Percentiles rank a stretch among this genome's conserved stretches.
Conservation (phyloP, 495 filamentous ascomycete genomes). For the Talaromyces ruber region DNA sequence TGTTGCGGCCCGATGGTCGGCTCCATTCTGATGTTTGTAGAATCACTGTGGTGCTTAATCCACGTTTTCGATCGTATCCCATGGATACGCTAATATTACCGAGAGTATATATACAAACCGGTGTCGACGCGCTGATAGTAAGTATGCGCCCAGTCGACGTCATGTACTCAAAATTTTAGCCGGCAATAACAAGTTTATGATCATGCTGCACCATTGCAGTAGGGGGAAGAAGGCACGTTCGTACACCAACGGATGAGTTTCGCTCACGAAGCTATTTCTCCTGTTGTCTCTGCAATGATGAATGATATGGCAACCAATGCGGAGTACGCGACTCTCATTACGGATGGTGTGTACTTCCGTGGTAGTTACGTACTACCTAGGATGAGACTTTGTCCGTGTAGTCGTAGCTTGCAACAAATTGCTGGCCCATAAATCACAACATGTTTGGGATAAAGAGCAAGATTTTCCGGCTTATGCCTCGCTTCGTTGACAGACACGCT, state of each 20-base stretch:
- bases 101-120: background rate
- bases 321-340: background rate
- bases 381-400: background rate
- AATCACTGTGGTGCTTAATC: background rate
- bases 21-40: constrained; percentile 2
- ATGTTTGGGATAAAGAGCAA: background rate
- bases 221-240: background rate
- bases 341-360: background rate
- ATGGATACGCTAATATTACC: background rate
- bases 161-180: background rate
- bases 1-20: constrained; percentile 9
- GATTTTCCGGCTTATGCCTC: background rate
- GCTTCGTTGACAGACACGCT: background rate
- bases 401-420: background rate
- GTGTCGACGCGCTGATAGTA: background rate
- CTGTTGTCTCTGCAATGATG: background rate
- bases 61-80: background rate
- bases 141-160: background rate
- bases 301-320: background rate
- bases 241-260: background rate
- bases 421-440: background rate
- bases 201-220: background rate
- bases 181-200: background rate
- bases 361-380: background rate
- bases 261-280: background rate